Percentiles rank a stretch among this genome's conserved stretches.
phyloP scores from a whole-genome alignment of 2,329 filamentous ascomycete genomes.

The Penicillium sp. region DNA sequence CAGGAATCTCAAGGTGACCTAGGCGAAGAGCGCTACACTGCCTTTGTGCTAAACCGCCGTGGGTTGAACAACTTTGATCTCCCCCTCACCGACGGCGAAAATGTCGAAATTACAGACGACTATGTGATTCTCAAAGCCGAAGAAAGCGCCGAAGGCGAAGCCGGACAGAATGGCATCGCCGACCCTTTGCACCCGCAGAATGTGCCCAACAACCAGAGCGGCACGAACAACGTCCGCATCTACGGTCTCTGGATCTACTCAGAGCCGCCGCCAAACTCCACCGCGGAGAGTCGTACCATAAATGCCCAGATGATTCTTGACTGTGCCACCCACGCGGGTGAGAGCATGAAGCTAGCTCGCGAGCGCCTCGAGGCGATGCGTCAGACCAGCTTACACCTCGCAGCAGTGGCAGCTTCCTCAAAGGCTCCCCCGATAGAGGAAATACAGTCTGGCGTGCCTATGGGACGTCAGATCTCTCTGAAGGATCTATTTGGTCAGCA shows the following conservation, averaged over 20 bases:
- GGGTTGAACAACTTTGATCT: conserved; percentile 69
- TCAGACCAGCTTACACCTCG: conserved; percentile 33
- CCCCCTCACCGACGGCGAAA: conserved; percentile 55
- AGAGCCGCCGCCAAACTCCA: conserved; percentile 56
- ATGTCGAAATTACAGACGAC: conserved; percentile 64
- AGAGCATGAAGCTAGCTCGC: conserved; percentile 47
- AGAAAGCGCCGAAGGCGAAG: conserved; percentile 28
- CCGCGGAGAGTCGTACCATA: conserved; percentile 50
- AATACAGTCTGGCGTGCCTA: conserved; percentile 43
- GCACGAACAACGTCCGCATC: conserved; percentile 38
- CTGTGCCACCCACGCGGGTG: conserved; percentile 53
- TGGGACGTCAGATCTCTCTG: conserved; percentile 54
- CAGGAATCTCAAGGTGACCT: conserved; percentile 50
- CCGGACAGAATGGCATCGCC: conserved; percentile 21
- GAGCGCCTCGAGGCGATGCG: conserved; percentile 38
- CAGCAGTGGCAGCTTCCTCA: conserved; percentile 28
- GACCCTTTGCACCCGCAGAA: conserved; percentile 14
- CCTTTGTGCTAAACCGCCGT: conserved; percentile 71
- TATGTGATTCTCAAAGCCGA: conserved; percentile 59
- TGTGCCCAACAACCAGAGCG: conserved; percentile 4
- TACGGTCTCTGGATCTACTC: conserved; percentile 65
- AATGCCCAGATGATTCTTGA: conserved; percentile 56
- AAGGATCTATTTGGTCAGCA: conserved; percentile 57
- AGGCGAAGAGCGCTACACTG: conserved; percentile 51
- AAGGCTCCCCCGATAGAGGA: conserved; percentile 37